Evolutionary conservation across 192 early-diverging fungal species (phyloP), one percentile per base, ranked within the genome.

Genomic region (Dimargaris cristalligena): DNA sequence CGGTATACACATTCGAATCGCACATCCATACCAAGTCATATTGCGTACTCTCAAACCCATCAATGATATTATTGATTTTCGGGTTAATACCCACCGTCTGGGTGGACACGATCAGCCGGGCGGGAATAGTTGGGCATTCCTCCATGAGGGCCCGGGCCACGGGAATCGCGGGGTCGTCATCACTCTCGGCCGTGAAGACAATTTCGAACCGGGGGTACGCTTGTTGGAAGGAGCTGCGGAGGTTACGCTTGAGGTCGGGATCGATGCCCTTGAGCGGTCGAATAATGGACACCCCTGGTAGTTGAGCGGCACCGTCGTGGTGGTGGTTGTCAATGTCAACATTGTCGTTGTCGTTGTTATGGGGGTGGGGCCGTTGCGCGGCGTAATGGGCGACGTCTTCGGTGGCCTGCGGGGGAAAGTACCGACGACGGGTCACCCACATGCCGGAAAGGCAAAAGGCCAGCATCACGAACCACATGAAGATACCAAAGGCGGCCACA

Each of bases 201-300:
- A 99, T 73, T 65, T 99, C 91, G 45, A 89, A 85, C 25, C 63
- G 65, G 4, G 92, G 90, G 71, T 99, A 99, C 33, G 81, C 70
- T 57, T 92, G 91, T n/a, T 63, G 52, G 68, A 99, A 94, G 30
- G 87, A 84, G 16, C 91, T 92, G 29, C 72, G 71, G 26, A 99
- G 72, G 60, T 92, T 95, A 28, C 80, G 82, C 22, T 71, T 66
- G 68, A 96, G 69, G 67, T 92, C 84, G 52, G 71, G 66, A 65
- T 99, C 96, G 23, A 93, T 61, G 23, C 96, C 96, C 63, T 96
- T 96, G 3, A 99, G 68, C 8, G 96, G 96, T 4, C 93, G 78
- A 61, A 99, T 77, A 59, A 99, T 89, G 1, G 96, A 81, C 22
- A 99, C 93, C 6, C 83, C 85, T 0, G 89, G 89, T 25, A 74